Evolutionary conservation across 2,329 filamentous ascomycete species (phyloP), one percentile per base, ranked within the genome.

Genomic region (Phyllosticta paracitricarpa): DNA sequence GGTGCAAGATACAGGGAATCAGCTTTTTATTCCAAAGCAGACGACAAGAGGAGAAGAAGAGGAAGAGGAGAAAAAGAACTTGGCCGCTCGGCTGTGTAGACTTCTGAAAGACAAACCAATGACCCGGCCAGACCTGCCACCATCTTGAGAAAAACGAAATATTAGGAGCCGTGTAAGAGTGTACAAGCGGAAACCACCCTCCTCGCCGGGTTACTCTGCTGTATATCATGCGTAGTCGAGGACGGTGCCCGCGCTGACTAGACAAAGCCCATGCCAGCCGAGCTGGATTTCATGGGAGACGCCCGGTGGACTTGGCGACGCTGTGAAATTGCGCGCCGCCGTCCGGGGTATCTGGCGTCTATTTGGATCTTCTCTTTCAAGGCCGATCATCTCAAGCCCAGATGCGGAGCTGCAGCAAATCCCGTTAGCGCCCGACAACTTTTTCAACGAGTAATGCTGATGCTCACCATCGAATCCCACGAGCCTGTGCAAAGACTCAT

Each of bases 401-500:
- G 69, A 81, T 79, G 63, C 79, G 78, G 63, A 81, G 73, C 79
- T 81, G 68, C 54, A 51, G 57, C 24, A 14, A 56, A 22, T 54
- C 12, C 51, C 7, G 22, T 51, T 52, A 58, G 59, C 35, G 22
- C 60, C 35, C 28, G 17, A 54, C n/a, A 17, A 55, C 4, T n/a
- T 26, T 19, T 12, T 62, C 58, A 54, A 25, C 57, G 40, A 26
- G 51, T 51, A 61, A 58, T 60, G 51, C n/a, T n/a, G 35, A 33
- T 40, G 59, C 91, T 80, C 84, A 97, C 94, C 82, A 96, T 84
- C 71, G 94, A 97, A 80, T 99, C 94, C 94, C 94, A 99, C 68
- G 94, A 99, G 76, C 94, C 94, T 72, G 94, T 99, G 84, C 94
- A 97, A 80, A 99, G 82, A 81, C 93, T 97, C 80, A 97, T 96